A percentile compares a stretch with the other conserved stretches of the same genome.
Evolutionary conservation across 345 rosid genomes (phyloP).

Genomic region (Lepidium sativum): DNA sequence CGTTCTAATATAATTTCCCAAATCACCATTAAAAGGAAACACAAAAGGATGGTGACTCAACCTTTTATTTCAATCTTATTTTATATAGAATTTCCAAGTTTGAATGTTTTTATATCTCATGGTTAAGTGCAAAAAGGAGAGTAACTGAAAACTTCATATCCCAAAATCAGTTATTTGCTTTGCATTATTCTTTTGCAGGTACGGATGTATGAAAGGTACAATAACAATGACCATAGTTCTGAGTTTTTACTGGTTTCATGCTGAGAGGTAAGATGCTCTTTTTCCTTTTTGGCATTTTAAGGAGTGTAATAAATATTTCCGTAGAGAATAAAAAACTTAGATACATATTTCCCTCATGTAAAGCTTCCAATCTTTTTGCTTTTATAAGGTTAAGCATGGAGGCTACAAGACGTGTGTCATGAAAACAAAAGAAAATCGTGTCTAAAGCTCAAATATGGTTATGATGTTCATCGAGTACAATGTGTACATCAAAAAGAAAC

Average conservation of each 20-base stretch:
- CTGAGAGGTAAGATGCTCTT: constrained; percentile 52
- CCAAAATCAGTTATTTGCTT: background rate
- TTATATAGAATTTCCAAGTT: background rate
- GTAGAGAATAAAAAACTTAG: background rate
- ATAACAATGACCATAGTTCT: constrained; percentile 72
- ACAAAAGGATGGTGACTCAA: background rate
- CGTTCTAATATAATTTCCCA: too few relatives aligned
- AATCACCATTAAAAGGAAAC: too few relatives aligned
- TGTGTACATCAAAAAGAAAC: constrained; percentile 94
- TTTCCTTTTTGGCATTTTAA: background rate
- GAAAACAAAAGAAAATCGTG: constrained; percentile 79
- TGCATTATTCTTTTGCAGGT: constrained; percentile 36
- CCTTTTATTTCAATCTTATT: background rate
- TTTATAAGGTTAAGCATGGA: constrained; percentile 71
- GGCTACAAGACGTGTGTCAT: constrained; percentile 92
- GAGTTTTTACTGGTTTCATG: constrained; percentile 52
- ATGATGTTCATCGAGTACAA: constrained; percentile 95
- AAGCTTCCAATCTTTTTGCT: constrained; percentile 8
- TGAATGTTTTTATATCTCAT: background rate
- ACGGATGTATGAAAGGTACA: constrained; percentile 84
- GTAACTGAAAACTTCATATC: background rate
- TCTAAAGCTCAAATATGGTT: constrained; percentile 87
- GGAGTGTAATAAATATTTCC: background rate
- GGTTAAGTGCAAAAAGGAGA: constrained; percentile 4
- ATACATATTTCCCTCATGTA: background rate